Conservation (phyloP, 257 asterid species). For the Plantago elongata region DNA sequence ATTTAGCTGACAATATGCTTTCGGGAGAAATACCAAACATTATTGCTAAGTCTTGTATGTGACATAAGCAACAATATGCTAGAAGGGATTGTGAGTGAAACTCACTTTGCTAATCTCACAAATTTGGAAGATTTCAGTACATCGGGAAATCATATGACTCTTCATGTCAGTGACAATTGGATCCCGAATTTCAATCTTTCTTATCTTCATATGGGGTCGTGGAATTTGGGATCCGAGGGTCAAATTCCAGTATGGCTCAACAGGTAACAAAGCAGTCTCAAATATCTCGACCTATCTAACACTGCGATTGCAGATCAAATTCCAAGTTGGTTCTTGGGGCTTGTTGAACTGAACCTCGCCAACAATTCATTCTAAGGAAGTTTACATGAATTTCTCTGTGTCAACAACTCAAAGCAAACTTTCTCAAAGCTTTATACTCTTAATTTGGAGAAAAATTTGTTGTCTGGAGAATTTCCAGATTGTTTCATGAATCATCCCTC, state of each 20-base stretch:
- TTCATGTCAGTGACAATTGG: background rate
- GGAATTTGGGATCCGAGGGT: background rate
- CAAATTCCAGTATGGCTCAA: background rate
- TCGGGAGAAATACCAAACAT: background rate
- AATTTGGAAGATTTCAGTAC: background rate
- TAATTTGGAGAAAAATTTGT: background rate
- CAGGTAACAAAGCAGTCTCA: no score
- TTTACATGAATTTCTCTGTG: background rate
- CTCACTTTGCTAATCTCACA: conserved; percentile 6
- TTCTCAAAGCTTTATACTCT: no score
- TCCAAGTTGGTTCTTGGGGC: conserved; percentile 1
- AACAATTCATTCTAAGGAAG: conserved; percentile 1
- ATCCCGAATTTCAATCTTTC: background rate
- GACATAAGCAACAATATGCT: background rate
- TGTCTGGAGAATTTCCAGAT: conserved; percentile 8
- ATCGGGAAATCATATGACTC: background rate
- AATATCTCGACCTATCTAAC: conserved; percentile 1
- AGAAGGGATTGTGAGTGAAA: conserved; percentile 2
- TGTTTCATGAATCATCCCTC: background rate
- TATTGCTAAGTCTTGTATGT: no score
- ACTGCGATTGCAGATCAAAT: background rate
- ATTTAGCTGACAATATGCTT: background rate
- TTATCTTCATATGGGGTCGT: background rate
- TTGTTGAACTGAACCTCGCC: background rate
- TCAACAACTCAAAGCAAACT: background rate